phyloP scores from a whole-genome alignment of 257 asterid genomes.

The Plantago elongata region DNA sequence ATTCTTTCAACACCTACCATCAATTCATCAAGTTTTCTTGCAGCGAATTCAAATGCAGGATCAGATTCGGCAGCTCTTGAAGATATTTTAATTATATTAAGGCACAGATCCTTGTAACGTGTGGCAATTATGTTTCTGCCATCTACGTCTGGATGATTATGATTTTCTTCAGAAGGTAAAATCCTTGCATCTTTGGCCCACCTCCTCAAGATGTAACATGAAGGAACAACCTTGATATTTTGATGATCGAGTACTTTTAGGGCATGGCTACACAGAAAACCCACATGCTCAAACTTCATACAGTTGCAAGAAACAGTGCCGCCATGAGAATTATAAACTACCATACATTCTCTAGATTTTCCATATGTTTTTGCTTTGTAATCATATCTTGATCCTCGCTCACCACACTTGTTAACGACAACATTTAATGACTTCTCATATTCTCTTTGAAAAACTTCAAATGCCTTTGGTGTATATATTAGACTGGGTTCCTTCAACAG shows the following conservation, averaged over 20 bases:
- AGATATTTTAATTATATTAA: slow-evolving; percentile 44
- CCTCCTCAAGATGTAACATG: slow-evolving; percentile 48
- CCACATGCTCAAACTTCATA: slow-evolving; percentile 60
- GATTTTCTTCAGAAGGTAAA: slow-evolving; percentile 29
- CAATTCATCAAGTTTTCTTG: slow-evolving; percentile 48
- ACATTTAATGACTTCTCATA: slow-evolving; percentile 53
- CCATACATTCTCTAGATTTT: slow-evolving; percentile 40
- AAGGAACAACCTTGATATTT: slow-evolving; percentile 51
- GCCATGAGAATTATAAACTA: slow-evolving; percentile 39
- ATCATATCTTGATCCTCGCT: slow-evolving; percentile 38
- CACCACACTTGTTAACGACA: slow-evolving; percentile 40
- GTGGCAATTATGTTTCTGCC: slow-evolving; percentile 36
- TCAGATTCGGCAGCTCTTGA: slow-evolving; percentile 58
- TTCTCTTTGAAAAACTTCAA: slow-evolving; percentile 53
- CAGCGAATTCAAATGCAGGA: slow-evolving; percentile 52
- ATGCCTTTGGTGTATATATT: slow-evolving; percentile 47
- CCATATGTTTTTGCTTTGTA: slow-evolving; percentile 56
- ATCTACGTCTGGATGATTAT: slow-evolving; percentile 28
- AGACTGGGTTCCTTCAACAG: slow-evolving; percentile 46
- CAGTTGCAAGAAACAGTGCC: slow-evolving; percentile 57
- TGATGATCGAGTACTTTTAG: slow-evolving; percentile 58
- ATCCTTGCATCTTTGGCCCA: slow-evolving; percentile 62
- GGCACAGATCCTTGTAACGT: slow-evolving; percentile 49
- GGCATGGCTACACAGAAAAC: slow-evolving; percentile 55
- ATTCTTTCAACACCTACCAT: slow-evolving; percentile 54